Percentiles rank a stretch among this genome's conserved stretches.
Evolutionary conservation across 1,284 basidiomycete genomes (phyloP).

Genomic region (Puccinia novopanici): DNA sequence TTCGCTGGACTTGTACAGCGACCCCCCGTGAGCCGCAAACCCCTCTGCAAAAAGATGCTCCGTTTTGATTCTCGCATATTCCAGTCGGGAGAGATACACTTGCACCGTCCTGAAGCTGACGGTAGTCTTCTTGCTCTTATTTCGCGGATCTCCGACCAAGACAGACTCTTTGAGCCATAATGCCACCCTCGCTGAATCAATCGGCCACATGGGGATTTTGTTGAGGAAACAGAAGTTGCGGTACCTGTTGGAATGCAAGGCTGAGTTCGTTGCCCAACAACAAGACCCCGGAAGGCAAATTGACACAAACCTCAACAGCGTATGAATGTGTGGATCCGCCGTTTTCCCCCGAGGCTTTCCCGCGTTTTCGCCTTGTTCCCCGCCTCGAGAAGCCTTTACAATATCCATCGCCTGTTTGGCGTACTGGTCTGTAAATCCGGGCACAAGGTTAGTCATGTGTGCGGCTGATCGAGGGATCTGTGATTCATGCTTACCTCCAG

Average conservation of each 20-base stretch:
- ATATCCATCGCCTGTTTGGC: constrained; percentile 33
- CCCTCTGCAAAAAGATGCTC: constrained; percentile 34
- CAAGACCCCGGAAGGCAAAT: not conserved
- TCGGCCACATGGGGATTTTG: constrained; percentile 42
- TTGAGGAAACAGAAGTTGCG: constrained; percentile 43
- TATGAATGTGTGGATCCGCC: constrained; percentile 50
- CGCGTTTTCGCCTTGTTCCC: not conserved
- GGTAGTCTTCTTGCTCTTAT: constrained; percentile 30
- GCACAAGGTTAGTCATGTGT: not conserved
- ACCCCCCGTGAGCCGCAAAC: not conserved
- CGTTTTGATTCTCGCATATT: constrained; percentile 37
- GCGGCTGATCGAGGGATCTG: not conserved
- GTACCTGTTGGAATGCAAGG: constrained; percentile 20
- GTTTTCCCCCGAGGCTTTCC: constrained; percentile 4
- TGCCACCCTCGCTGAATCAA: constrained; percentile 42
- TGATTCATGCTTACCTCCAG: constrained; percentile 37
- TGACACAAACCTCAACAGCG: constrained; percentile 18
- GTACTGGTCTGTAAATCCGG: constrained; percentile 13
- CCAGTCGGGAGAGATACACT: too few species aligned
- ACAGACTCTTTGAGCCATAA: constrained; percentile 46
- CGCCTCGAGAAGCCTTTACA: constrained; percentile 24
- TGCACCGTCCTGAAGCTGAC: constrained; percentile 49
- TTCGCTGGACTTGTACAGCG: constrained; percentile 35
- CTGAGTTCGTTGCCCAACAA: not conserved
- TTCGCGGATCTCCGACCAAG: constrained; percentile 14